Percentiles rank a stretch among this genome's conserved stretches.
These are phyloP conservation scores for Raffaelea arxii DNA, from an alignment of 2,329 filamentous ascomycete genomes.

Conservation along the genomic window DNA sequence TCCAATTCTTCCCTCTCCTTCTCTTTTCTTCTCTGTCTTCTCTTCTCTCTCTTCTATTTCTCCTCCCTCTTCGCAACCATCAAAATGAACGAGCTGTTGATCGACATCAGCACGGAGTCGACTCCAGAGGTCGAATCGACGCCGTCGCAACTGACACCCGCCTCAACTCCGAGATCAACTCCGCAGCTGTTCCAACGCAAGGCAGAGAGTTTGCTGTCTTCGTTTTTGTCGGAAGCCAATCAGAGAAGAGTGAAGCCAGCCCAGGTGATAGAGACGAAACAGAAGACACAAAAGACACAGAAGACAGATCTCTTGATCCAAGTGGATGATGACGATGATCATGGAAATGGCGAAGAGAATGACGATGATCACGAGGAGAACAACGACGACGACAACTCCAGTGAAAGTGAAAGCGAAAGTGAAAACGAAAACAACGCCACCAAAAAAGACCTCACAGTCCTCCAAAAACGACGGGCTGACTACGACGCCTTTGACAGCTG, in stretches of 20 bases:
- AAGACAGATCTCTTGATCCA: neutral
- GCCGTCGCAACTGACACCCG: neutral
- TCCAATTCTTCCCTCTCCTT: neutral
- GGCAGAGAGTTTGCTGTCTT: neutral
- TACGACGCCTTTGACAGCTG: conserved; percentile 38
- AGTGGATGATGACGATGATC: too few relatives aligned
- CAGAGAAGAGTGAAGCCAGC: neutral
- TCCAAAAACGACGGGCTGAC: conserved; percentile 38
- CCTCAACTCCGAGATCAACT: neutral
- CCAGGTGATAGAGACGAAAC: neutral
- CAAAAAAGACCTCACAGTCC: conserved; percentile 20
- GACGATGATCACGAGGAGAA: neutral
- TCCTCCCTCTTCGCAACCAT: neutral
- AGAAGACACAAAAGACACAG: neutral
- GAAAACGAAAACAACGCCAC: conserved; percentile 6
- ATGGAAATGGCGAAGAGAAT: neutral
- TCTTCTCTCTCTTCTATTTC: neutral
- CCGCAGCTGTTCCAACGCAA: neutral
- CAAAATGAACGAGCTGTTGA: neutral
- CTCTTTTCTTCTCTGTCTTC: neutral
- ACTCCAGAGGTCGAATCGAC: too few relatives aligned
- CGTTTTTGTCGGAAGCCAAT: neutral
- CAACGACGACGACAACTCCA: conserved; percentile 4
- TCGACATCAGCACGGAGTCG: neutral
- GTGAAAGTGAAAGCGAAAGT: conserved; percentile 18